Base-by-base conservation (phyloP, 345 rosid genomes). In the Hibiscus syriacus region DNA sequence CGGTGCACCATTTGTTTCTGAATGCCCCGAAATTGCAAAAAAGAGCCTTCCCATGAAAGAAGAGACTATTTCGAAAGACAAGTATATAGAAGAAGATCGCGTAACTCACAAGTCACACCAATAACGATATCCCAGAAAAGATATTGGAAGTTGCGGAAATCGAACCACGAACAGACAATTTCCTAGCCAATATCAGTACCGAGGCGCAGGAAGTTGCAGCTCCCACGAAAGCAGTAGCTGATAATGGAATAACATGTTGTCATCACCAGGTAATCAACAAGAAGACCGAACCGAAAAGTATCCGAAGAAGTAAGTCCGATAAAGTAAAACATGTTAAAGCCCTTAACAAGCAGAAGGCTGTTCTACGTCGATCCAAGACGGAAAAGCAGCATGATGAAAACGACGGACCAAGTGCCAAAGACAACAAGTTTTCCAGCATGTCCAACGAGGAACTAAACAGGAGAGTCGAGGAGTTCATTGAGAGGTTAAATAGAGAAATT, bases 401-500 rank as follows among this genome's bases (percentile, higher is more conserved):
- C n/a, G 29, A 52, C 8, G 27, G 61, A 48, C 17, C 32, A 2
- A 68, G 12, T 0, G 30, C 10, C 5, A 26, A 13, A 45, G n/a
- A 73, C 6, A 74, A 85, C 45, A 86, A 85, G 78, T 87, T 82
- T 54, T 83, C 89, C 22, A 77, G 65, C 32, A 65, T 92, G 96
- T 89, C 98, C 2, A 66, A 84, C 45, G 95, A 90, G 65, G 98
- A 92, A 62, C 56, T 92, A 57, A 90, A 92, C 57, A 72, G 61
- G 71, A 81, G 91, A 70, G 87, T 86, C 14, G 96, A 92, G 71
- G 95, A 92, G 16, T 92, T 92, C 19, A 92, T 92, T 72, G 77
- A 75, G 59, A 77, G 67, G 54, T 85, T 80, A 73, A 88, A 84
- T 59, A 78, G 70, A 70, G 81, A 90, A 62, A 85, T 90, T 59